Evolutionary conservation across 805 yeast genomes (phyloP), one percentile per base, ranked within the genome.

Genomic region (Saturnispora gosingensis): DNA sequence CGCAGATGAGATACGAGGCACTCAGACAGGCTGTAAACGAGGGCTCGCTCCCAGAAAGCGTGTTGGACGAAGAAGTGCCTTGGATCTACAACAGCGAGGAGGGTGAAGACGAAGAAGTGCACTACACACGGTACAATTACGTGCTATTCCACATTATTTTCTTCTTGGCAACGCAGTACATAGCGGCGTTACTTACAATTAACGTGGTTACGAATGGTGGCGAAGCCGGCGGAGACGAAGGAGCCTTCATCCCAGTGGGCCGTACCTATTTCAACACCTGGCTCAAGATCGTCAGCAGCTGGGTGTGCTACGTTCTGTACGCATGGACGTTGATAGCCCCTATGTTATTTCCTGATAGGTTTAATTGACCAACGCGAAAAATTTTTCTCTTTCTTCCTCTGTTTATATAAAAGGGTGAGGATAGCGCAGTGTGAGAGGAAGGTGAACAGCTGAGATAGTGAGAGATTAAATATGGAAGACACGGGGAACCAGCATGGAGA

Each of bases 181-280:
- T 90, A 43, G 97, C 98, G 1, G 88, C 97, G 0, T 73, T 93
- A 54, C 74, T 93, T 51, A 93, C 99, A 0, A 86, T 91, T 68
- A 91, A 90, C 62, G 97, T 93, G 34, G 82, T 18, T 38, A 38
- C 42, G 5, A 30, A 30, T 18, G 22, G 42, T 18, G 42, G 82
- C 58, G 27, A 40, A 3, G 28, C 28, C 25, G 93, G 87, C 59
- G 82, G 80, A 53, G 93, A 85, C 60, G 77, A 80, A 49, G 96
- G 96, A 3, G 93, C 88, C 54, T 93, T 93, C 61, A 82, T 88
- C 10, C 99, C 99, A 0, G 98, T 93, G 8, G 99, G 99, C 0
- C 75, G 99, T 62, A 91, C 99, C 0, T 90, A 91, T 67, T 93
- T 91, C 65, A 84, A 91, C 58, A 81, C 96, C 5, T 89, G 97